Evolutionary conservation across 2,329 filamentous ascomycete species (phyloP), one percentile per base, ranked within the genome.

Genomic region (Phialemonium atrogriseum): DNA sequence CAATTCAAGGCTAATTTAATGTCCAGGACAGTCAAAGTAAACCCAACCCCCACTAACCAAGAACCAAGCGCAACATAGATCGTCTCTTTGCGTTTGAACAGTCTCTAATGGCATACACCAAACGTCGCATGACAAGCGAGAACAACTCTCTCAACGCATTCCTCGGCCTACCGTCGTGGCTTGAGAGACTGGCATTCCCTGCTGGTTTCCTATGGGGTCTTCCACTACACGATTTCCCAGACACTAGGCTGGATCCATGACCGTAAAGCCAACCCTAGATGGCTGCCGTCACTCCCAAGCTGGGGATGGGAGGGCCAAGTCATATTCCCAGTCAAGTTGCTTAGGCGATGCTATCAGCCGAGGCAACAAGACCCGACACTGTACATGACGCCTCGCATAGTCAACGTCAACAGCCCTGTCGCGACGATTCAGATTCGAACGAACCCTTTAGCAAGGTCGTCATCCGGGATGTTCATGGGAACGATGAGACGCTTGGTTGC

Each of bases 291-390:
- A 1, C 37, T 39, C 13, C 34, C 37, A 5, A 32, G 23, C 4
- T 39, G 37, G 37, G 37, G 37, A 5, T 39, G 34, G 37, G 24
- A 32, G 26, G 37, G 37, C 1, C 25, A n/a, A 2, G 34, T 25
- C 1, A 24, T 18, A 7, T 19, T 30, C 7, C 24, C 18, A 2
- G 22, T 22, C 7, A 20, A 23, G 10, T n/a, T 31, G 16, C 7
- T 30, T 7, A 15, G 12, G 8, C n/a, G 31, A 32, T 17, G 12
- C 10, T 16, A 19, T 13, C 15, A n/a, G n/a, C n/a, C n/a, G n/a
- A n/a, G n/a, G n/a, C n/a, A n/a, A n/a, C n/a, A n/a, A n/a, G n/a
- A n/a, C n/a, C n/a, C n/a, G n/a, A n/a, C n/a, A n/a, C n/a, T n/a
- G n/a, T n/a, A n/a, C 16, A 27, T 15, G 11, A 14, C 12, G 6